A percentile compares a stretch with the other conserved stretches of the same genome.
Evolutionary conservation across 2,329 filamentous ascomycete species (phyloP).

Genomic region (Chaetomium olivaceum): DNA sequence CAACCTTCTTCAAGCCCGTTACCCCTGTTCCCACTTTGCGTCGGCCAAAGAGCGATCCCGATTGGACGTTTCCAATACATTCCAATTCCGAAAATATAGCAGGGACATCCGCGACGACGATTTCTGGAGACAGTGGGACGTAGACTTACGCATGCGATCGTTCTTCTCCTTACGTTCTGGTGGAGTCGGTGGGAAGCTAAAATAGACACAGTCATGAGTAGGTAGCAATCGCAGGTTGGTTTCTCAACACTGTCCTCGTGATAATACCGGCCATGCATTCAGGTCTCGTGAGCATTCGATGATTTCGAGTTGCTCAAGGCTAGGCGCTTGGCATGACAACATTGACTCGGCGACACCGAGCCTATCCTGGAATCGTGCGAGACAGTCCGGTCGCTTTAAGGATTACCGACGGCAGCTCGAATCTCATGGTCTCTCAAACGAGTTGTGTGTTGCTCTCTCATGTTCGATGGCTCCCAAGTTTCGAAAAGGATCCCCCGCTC

Average conservation of each 20-base stretch:
- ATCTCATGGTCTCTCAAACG: neutral
- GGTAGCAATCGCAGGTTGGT: conserved; percentile 24
- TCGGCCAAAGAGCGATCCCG: conserved; percentile 14
- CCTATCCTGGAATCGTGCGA: neutral
- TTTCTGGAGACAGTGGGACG: conserved; percentile 6
- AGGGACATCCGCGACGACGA: conserved; percentile 2
- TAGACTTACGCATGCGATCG: conserved; percentile 14
- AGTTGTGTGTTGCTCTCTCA: neutral
- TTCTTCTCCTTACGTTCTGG: conserved; percentile 5
- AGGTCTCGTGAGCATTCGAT: neutral
- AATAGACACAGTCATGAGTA: conserved; percentile 21
- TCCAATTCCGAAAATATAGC: neutral
- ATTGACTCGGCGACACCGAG: neutral
- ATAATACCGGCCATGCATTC: neutral
- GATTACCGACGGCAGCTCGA: neutral
- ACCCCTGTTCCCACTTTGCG: conserved; percentile 28
- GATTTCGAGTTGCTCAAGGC: neutral
- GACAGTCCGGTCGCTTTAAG: neutral
- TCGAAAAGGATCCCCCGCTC: neutral
- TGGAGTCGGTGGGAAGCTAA: conserved; percentile 14
- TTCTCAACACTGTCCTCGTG: neutral
- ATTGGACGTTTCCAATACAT: neutral
- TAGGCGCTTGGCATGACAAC: neutral
- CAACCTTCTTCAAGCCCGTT: conserved; percentile 24
- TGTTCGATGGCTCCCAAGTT: neutral